Evolutionary conservation across 2,329 filamentous ascomycete species (phyloP), one percentile per base, ranked within the genome.

Genomic region (Fusarium sambucinum): DNA sequence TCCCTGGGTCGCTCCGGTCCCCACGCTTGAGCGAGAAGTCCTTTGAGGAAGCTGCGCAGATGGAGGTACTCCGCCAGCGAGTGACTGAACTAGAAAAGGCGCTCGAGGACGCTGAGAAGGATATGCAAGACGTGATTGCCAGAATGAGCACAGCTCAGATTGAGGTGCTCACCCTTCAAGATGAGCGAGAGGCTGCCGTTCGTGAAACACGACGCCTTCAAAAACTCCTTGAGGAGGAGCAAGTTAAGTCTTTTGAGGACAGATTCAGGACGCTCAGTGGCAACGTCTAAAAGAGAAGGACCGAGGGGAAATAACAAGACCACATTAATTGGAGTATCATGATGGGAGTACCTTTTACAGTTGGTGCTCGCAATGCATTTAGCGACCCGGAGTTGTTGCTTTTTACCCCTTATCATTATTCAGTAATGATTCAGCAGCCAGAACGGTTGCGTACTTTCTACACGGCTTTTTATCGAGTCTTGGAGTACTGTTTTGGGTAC

Each of bases 61-160:
- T 95, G 53, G 87, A 92, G 63, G 84, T 87, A 60, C 87, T 99
- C 33, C 92, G 94, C 77, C 87, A 88, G 63, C 89, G 91, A 63
- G 92, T 98, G 10, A 83, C 88, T 58, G 93, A 97, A 80, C 87
- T 99, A 4, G 96, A 99, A 82, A 90, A 88, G 73, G 91, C 94
- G 17, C 78, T 81, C 5, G 77, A 78, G 11, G 78, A 80, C 35
- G 77, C 80, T 13, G 93, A 96, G 75, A 85, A 83, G 46, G 92
- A 95, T 79, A 94, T 96, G 90, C 89, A 93, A 74, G 89, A 92
- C 75, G 92, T 96, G 8, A 90, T 96, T 17, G 85, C 89, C 62
- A 86, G 88, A 72, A 95, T 96, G 89, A 94, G 92, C 80, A 83
- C 85, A 72, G 91, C 92, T 27, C 92, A 96, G 80, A 92, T 95